Evolutionary conservation across 371 early-diverging fungal genomes (phyloP).

Genomic region (Batrachochytrium dendrobatidis): DNA sequence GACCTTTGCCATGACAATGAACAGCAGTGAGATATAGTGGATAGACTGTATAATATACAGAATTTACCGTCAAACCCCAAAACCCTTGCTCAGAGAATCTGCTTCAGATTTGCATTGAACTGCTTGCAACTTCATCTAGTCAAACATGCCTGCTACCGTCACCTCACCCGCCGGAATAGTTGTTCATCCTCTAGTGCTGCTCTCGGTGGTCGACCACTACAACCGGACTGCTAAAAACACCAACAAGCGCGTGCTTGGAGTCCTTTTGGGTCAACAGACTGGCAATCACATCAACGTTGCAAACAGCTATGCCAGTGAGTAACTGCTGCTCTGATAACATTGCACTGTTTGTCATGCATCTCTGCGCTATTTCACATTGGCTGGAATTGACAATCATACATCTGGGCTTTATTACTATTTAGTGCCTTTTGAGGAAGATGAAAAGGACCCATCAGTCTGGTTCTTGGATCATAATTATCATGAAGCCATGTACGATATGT

Average conservation of each 20-base stretch:
- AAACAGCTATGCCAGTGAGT: slow-evolving; percentile 95
- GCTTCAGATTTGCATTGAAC: background rate
- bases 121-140: background rate
- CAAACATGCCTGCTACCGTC: slow-evolving; percentile 7
- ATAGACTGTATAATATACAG: too few relatives aligned
- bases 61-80: too few relatives aligned
- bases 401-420: background rate
- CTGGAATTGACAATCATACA: too few relatives aligned
- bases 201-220: slow-evolving; percentile 99
- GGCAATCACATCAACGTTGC: slow-evolving; percentile 92
- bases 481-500: slow-evolving; percentile 99
- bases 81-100: too few relatives aligned
- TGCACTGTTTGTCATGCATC: background rate
- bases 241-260: slow-evolving; percentile 96
- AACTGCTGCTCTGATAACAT: background rate
- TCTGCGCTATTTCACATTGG: too few relatives aligned
- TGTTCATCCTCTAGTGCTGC: slow-evolving; percentile 97
- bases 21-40: too few relatives aligned
- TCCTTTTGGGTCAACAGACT: slow-evolving; percentile 93
- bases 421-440: slow-evolving; percentile 99
- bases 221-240: slow-evolving; percentile 94
- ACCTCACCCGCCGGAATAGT: slow-evolving; percentile 49
- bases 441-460: slow-evolving; percentile 95
- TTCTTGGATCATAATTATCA: slow-evolving; percentile 99
- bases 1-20: too few relatives aligned